A percentile compares a stretch with the other conserved stretches of the same genome.
Evolutionary conservation across 2,329 filamentous ascomycete genomes (phyloP).

Genomic region (Monosporascus sp.): DNA sequence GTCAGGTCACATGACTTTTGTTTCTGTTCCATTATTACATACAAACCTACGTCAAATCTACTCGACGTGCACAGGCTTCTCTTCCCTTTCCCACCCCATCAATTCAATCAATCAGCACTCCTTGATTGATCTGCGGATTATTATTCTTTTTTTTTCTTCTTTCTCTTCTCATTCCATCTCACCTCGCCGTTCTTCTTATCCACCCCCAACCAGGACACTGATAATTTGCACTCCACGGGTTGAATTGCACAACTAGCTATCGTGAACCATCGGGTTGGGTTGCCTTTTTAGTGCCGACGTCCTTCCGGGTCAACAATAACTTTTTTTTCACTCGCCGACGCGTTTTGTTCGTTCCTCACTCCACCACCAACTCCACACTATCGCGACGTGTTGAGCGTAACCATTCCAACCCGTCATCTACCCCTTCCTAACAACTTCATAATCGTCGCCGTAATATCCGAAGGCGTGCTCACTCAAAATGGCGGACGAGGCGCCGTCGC

Average conservation of each 20-base stretch:
- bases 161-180: conserved; percentile 3
- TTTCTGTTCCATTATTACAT: conserved; percentile 1
- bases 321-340: not conserved
- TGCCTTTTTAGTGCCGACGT: not conserved
- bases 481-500: conserved; percentile 25
- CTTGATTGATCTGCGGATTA: conserved; percentile 9
- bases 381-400: not conserved
- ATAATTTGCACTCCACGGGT: not conserved
- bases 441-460: conserved; percentile 1
- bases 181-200: not conserved
- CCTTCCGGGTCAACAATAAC: not conserved
- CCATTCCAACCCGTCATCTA: not conserved
- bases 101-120: not conserved
- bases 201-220: not conserved
- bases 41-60: conserved; percentile 1
- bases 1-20: not conserved
- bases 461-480: conserved; percentile 10
- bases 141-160: conserved; percentile 10
- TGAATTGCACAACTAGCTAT: not conserved
- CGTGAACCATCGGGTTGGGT: not conserved
- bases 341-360: not conserved
- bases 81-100: conserved; percentile 15
- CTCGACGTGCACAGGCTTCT: conserved; percentile 16
- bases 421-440: not conserved
- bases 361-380: not conserved